These are phyloP conservation scores for Polygonum maritimum DNA, from an alignment of 148 eudicot genomes.

Conservation along the genomic window DNA sequence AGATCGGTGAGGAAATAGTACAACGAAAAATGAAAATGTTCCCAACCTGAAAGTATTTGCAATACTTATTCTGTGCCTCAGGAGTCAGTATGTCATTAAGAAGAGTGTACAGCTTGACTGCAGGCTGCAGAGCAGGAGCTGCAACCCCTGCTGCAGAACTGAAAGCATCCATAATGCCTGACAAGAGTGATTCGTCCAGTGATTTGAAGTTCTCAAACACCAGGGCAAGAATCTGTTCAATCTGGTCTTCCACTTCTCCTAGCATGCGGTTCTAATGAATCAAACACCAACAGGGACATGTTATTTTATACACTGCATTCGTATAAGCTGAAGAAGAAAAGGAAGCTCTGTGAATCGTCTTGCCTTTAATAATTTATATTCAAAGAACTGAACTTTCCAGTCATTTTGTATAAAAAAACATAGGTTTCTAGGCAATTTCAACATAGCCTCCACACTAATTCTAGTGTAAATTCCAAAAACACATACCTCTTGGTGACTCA, in stretches of 20 bases:
- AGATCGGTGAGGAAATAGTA: neutral
- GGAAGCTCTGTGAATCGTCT: neutral
- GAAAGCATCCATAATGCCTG: conserved; percentile 72
- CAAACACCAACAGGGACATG: conserved; percentile 6
- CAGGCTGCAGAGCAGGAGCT: conserved; percentile 80
- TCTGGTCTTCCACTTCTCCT: conserved; percentile 89
- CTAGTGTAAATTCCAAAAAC: neutral
- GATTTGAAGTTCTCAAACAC: conserved; percentile 88
- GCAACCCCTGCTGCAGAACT: conserved; percentile 71
- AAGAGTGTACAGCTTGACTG: conserved; percentile 79
- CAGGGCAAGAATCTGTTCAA: conserved; percentile 76
- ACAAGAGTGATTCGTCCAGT: conserved; percentile 62
- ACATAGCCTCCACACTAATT: neutral
- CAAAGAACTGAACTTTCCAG: neutral
- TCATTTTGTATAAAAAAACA: conserved; percentile 2
- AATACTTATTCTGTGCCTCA: conserved; percentile 75
- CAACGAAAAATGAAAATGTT: neutral
- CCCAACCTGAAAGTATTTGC: conserved; percentile 79
- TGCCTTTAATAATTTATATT: neutral
- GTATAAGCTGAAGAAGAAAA: neutral
- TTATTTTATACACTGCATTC: neutral
- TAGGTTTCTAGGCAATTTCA: neutral
- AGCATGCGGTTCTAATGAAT: conserved; percentile 66
- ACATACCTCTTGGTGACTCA: conserved; percentile 95
- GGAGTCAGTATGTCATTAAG: conserved; percentile 88